Percentiles rank a stretch among this genome's conserved stretches.
These are phyloP conservation scores for Phytopythium vexans DNA, from an alignment of 352 stramenopile species.

Conservation along the genomic window DNA sequence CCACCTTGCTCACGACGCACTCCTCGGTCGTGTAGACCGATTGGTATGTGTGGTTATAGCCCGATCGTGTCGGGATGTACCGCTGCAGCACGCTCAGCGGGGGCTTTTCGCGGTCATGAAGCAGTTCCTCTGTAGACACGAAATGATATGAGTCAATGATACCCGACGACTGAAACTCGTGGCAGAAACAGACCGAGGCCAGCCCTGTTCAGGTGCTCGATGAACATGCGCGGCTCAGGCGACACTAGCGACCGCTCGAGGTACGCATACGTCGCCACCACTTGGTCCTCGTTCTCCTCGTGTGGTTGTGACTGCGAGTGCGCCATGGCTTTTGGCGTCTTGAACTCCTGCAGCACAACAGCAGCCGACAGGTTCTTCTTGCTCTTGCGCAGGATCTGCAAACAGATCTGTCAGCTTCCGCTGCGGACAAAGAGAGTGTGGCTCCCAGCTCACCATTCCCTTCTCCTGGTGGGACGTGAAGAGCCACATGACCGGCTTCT, in stretches of 20 bases:
- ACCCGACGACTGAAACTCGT: background rate
- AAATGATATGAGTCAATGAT: background rate
- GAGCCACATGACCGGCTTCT: slow-evolving; percentile 66
- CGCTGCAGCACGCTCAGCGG: slow-evolving; percentile 56
- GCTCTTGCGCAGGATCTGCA: slow-evolving; percentile 59
- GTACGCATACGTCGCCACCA: slow-evolving; percentile 58
- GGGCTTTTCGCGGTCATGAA: slow-evolving; percentile 51
- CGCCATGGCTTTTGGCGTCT: slow-evolving; percentile 18
- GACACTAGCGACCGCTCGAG: slow-evolving; percentile 34
- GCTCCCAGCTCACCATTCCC: slow-evolving; percentile 33
- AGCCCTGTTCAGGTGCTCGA: slow-evolving; percentile 51
- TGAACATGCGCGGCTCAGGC: slow-evolving; percentile 39
- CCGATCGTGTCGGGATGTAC: slow-evolving; percentile 62
- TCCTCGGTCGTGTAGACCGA: slow-evolving; percentile 61
- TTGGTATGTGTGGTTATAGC: slow-evolving; percentile 69
- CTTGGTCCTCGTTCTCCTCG: slow-evolving; percentile 20
- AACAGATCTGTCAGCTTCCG: background rate
- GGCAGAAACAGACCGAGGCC: slow-evolving; percentile 23
- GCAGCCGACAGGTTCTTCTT: slow-evolving; percentile 49
- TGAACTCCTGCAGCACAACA: slow-evolving; percentile 50
- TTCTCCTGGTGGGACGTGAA: slow-evolving; percentile 74
- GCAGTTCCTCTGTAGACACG: slow-evolving; percentile 19
- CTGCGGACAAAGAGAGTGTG: background rate
- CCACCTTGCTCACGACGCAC: slow-evolving; percentile 54
- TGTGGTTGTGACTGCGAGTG: background rate